Base-by-base conservation (phyloP, 345 rosid genomes). In the Gossypium herbaceum region DNA sequence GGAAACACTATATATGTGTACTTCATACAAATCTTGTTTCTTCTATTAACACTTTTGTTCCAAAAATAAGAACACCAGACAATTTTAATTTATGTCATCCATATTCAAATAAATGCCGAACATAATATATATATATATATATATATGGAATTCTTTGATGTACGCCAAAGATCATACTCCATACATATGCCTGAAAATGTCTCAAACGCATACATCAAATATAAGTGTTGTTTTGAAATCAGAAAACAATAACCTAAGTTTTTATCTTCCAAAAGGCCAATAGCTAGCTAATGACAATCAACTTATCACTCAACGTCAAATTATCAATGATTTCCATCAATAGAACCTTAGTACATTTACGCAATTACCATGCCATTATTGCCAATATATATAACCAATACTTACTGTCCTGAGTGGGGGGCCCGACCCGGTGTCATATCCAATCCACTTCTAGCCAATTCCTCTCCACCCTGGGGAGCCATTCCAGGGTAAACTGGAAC, bases 391-490 rank as follows among this genome's bases (percentile, higher is more conserved):
- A 12, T 50, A n/a, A 19, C 34, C 13, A 41, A 48, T 17, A 29
- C 19, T 71, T 64, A 66, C 45, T 59, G 57, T 16, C 25, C 25
- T n/a, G 74, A 76, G 12, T 78, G 85, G 20, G 83, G 73, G 43
- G 78, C 47, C 81, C 91, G 88, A 56, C 86, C 88, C 68, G 72
- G 16, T 25, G 80, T 83, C 58, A 72, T 74, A 61, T 89, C 98
- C 56, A 84, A 73, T 4, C 84, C 82, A 2, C 78, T 76, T 68
- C 86, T 84, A 50, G 75, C 73, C 73, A 76, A 58, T 57, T 89
- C 97, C 16, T 91, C 95, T 47, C 78, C 97, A 16, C 87, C 88
- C 16, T 85, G 82, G 29, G 81, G 76, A 74, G 84, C 73, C 85
- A 87, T 80, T 39, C 92, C 97, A 9, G 88, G 81, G 61, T 91